Evolutionary conservation across 1,284 basidiomycete species (phyloP), one percentile per base, ranked within the genome.

Genomic region (Pisolithus thermaeus): DNA sequence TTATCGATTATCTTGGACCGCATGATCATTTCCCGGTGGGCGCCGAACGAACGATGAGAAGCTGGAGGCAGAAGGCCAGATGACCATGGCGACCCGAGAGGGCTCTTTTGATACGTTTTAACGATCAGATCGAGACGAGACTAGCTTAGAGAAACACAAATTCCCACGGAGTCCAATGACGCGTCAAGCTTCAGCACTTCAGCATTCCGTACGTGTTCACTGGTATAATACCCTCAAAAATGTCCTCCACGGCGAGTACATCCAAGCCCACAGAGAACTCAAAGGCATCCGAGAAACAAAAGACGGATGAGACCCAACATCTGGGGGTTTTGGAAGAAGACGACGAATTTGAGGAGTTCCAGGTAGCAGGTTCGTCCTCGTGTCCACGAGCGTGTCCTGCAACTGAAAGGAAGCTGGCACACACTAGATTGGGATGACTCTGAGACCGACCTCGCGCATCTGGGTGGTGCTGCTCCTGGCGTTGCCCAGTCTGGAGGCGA

Each of bases 331-430:
- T 91, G 4, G 88, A 91, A 62, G 88, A 91, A 64, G 89, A 90
- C 60, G 89, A 91, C 63, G 89, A 91, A 69, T 91, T 87, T 63
- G 90, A 90, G 59, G 87, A 90, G 62, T 90, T 90, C 62, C 70
- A 76, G 9, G 81, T 79, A 42, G 84, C 84, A 72, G 88, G 87
- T 85, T 49, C 50, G 74, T 59, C 12, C 37, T 39, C 18, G 30
- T 39, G 27, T 27, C 30, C 30, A 9, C 3, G 37, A 46, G 49
- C 44, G 47, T 20, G 30, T 46, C 41, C 35, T 35, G 27, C 20
- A 43, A 27, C 23, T 39, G 41, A 43, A 9, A 20, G 37, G 4
- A 30, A 18, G 8, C 6, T 35, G 45, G 25, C 22, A 37, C 7
- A 25, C 35, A 23, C 22, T 63, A 92, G 90, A 92, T 62, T 92